These are phyloP conservation scores for Ogataea angusta DNA, from an alignment of 805 yeast genomes.

Conservation along the genomic window DNA sequence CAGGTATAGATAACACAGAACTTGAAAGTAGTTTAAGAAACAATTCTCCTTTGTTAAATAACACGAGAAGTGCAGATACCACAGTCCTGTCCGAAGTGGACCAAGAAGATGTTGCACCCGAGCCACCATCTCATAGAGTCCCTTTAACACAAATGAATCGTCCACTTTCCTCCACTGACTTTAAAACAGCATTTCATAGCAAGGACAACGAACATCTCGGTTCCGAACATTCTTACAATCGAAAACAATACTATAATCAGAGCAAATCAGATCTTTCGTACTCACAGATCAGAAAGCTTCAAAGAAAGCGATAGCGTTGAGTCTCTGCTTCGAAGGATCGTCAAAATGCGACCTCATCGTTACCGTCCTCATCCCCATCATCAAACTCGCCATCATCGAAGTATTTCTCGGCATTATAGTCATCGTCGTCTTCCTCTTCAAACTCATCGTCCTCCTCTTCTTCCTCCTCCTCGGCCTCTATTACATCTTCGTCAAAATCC, in stretches of 20 bases:
- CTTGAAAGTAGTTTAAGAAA: too few species aligned
- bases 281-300: conserved; percentile 5
- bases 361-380: conserved; percentile 56
- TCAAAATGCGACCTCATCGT: conserved; percentile 68
- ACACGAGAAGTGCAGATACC: background rate
- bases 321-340: background rate
- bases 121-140: conserved; percentile 5
- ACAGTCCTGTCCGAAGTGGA: background rate
- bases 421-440: conserved; percentile 74
- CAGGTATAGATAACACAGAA: too few species aligned
- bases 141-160: conserved; percentile 1
- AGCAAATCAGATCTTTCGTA: conserved; percentile 1
- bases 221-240: background rate
- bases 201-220: background rate
- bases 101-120: background rate
- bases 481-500: conserved; percentile 43
- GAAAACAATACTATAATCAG: background rate
- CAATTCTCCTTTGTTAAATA: too few species aligned
- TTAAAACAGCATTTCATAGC: too few species aligned
- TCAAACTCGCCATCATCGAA: conserved; percentile 72
- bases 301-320: background rate
- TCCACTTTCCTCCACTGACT: background rate
- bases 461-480: conserved; percentile 42
- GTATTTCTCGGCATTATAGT: conserved; percentile 75
- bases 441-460: conserved; percentile 67